Percentiles rank a stretch among this genome's conserved stretches.
These are phyloP conservation scores for Tylopilus orsonianus DNA, from an alignment of 1,284 basidiomycete genomes.

Conservation along the genomic window DNA sequence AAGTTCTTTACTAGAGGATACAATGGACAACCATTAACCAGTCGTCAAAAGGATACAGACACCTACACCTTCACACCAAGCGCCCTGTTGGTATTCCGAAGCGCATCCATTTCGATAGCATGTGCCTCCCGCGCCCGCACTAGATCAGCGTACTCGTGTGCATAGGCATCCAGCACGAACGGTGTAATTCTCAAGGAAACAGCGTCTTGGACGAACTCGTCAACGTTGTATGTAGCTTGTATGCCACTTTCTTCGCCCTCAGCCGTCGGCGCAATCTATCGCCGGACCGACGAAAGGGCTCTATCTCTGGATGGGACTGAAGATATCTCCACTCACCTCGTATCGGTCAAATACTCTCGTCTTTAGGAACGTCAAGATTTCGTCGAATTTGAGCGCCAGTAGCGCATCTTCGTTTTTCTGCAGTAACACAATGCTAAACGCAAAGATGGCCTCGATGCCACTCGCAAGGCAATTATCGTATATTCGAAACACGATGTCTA, in stretches of 20 bases:
- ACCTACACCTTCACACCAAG: constrained; percentile 80
- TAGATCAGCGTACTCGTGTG: constrained; percentile 83
- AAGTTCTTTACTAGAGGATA: constrained; percentile 63
- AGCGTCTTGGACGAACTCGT: constrained; percentile 85
- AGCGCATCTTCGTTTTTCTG: constrained; percentile 85
- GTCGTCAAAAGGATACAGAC: neutral
- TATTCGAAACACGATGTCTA: constrained; percentile 93
- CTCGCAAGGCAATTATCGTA: constrained; percentile 94
- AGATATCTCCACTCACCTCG: constrained; percentile 42
- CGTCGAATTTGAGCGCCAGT: constrained; percentile 83
- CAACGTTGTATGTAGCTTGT: constrained; percentile 56
- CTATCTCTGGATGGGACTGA: neutral
- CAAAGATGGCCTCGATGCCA: constrained; percentile 95
- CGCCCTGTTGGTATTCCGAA: constrained; percentile 75
- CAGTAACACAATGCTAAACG: constrained; percentile 88
- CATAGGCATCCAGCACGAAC: constrained; percentile 89
- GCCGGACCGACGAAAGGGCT: neutral
- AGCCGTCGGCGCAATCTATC: constrained; percentile 28
- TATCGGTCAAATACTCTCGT: constrained; percentile 82
- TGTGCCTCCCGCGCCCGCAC: constrained; percentile 72
- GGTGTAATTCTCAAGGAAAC: constrained; percentile 82
- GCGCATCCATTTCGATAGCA: constrained; percentile 75
- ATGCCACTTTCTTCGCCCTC: constrained; percentile 29
- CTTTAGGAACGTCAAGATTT: constrained; percentile 82
- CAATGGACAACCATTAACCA: constrained; percentile 2